Evolutionary conservation across 179 eudicot genomes (phyloP), one percentile per base, ranked within the genome.

Genomic region (Corrigiola litoralis): DNA sequence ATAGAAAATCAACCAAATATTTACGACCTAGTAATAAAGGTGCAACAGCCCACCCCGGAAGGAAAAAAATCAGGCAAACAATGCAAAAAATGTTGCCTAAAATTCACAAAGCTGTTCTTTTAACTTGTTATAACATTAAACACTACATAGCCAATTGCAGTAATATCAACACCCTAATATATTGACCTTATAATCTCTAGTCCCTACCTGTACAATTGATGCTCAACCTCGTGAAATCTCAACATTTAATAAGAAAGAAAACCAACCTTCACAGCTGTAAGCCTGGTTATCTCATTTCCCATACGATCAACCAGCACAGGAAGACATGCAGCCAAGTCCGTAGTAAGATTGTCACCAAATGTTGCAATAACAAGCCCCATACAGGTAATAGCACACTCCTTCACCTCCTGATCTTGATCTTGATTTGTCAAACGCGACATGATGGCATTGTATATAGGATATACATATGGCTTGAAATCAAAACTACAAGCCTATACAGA

Each of bases 381-480:
- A 82, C 97, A 95, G 62, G 89, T 80, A 68, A 91, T 95, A 42
- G 99, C 99, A 79, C 97, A 91, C 75, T 95, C 99, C 75, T 91
- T 95, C 38, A 95, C 99, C 79, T 95, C 99, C 92, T 92, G 98
- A 78, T 95, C 99, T 75, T 91, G 99, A 77, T 95, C 99, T 90
- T 94, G 97, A 75, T 94, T 95, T 8, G 92, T 90, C 82, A 94
- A 75, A 20, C 99, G 89, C 48, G 86, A 71, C 95, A 94, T 83
- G 72, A 90, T 88, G 53, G 95, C 99, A 65, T 77, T 82, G 69
- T 88, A 95, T 52, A 95, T 81, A 40, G 97, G 99, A 67, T 65
- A 89, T 21, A 87, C 87, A 78, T 78, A 95, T 46, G 92, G 86
- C 76, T 84, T 87, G 66, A 85, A 95, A 86, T 91, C 92, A 80